Conservation (phyloP, 371 early-diverging fungal genomes). For the Saksenaea oblongispora region DNA sequence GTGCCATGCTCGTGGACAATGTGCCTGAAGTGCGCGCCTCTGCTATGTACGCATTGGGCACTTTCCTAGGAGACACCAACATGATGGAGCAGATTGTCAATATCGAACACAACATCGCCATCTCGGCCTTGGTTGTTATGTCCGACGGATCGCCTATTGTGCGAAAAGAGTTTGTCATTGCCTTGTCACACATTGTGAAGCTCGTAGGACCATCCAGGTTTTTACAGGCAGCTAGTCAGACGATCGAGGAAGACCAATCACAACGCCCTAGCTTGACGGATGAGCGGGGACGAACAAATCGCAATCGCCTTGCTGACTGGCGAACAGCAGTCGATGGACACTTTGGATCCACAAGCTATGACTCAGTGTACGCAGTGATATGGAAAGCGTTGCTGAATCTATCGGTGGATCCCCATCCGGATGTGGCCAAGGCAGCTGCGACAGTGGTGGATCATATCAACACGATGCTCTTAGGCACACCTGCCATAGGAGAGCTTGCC, state of each 20-base stretch:
- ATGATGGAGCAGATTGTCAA: slow-evolving; percentile 71
- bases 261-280: slow-evolving; percentile 18
- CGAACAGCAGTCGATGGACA: slow-evolving; percentile 28
- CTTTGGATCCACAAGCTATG: slow-evolving; percentile 45
- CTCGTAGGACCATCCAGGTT: slow-evolving; percentile 61
- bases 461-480: slow-evolving; percentile 43
- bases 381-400: slow-evolving; percentile 81
- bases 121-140: slow-evolving; percentile 61
- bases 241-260: slow-evolving; percentile 61
- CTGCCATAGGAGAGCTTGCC: slow-evolving; percentile 41
- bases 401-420: slow-evolving; percentile 78
- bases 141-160: slow-evolving; percentile 85
- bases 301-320: slow-evolving; percentile 31
- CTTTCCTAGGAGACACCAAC: slow-evolving; percentile 77
- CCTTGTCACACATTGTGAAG: slow-evolving; percentile 68
- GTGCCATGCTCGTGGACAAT: slow-evolving; percentile 62
- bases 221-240: slow-evolving; percentile 65
- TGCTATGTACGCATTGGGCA: slow-evolving; percentile 77
- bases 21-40: slow-evolving; percentile 88
- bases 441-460: slow-evolving; percentile 77
- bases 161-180: slow-evolving; percentile 76
- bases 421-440: slow-evolving; percentile 66
- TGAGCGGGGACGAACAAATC: slow-evolving; percentile 18
- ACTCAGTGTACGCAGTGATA: slow-evolving; percentile 63
- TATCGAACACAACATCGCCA: slow-evolving; percentile 70